Base-by-base conservation (phyloP, 768 basidiomycete species). In the Amanita polypyramis region DNA sequence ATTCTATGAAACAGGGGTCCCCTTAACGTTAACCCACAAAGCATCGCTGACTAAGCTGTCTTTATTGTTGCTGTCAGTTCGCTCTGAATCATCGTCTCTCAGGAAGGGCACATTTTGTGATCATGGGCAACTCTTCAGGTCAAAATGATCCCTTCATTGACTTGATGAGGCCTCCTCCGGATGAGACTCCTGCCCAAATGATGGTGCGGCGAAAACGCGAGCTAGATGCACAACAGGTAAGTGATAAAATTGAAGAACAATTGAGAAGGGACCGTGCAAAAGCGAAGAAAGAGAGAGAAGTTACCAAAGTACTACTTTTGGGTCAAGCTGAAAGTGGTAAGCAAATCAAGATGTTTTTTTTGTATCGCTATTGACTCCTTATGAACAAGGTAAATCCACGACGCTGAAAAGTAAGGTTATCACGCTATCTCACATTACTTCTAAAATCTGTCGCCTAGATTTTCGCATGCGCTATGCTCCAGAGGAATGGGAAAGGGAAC, bases 401-500 rank as follows among this genome's bases (percentile, higher is more conserved):
- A 82, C 79, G 2, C 69, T 82, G 36, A 81, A 82, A 64, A 81
- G 79, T 79, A 54, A 19, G 73, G 62, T 20, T 7, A 27, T 45
- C 15, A 21, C 49, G 19, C 8, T 32, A 33, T 51, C 32, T 37
- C 23, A 43, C 37, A 1, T 17, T 10, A 48, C 23, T 39, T 33
- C 36, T 37, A 17, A 29, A 59, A 52, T 29, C 23, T 25, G 23
- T 40, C 19, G 17, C 35, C 6, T 43, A 87, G 85, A 85, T 62
- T 85, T 87, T 55, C 82, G 82, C 50, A 77, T 87, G 70, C 72
- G 73, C 34, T 86, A 78, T 59, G 76, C 80, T 5, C 67, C 64
- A 23, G 67, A 71, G 1, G 77, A 77, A 51, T 87, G 83, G 82
- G 69, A 70, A 44, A 66, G 68, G 40, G 86, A 90, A 56, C 80